Evolutionary conservation across 345 rosid genomes (phyloP).

Genomic region (Gossypium longicalyx): DNA sequence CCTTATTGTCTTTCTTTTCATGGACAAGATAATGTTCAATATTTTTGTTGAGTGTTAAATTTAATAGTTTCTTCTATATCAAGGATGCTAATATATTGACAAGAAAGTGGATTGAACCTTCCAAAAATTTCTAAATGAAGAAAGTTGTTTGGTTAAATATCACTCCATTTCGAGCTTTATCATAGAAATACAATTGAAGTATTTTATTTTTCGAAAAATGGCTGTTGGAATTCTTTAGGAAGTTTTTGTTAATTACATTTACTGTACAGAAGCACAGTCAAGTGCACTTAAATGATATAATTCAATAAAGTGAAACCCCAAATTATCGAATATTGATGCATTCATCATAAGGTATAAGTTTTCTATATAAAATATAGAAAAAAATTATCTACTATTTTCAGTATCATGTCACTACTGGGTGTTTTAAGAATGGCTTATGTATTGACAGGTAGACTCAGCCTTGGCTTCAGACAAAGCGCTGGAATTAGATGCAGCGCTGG

Average conservation of each 20-base stretch:
- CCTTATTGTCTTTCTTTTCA: neutral
- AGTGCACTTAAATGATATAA: neutral
- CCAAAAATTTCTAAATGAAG: neutral
- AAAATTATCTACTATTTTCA: neutral
- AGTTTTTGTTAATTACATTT: neutral
- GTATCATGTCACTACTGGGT: constrained; percentile 8
- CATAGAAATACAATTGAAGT: neutral
- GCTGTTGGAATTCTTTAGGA: neutral
- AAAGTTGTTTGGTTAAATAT: neutral
- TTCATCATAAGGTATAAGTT: neutral
- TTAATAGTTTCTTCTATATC: neutral
- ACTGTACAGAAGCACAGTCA: neutral
- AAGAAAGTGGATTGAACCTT: neutral
- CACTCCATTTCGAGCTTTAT: neutral
- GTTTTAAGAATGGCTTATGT: constrained; percentile 13
- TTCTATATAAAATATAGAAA: neutral
- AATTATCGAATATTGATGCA: neutral
- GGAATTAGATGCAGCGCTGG: constrained; percentile 71
- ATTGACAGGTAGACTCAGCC: constrained; percentile 55
- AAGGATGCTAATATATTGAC: neutral
- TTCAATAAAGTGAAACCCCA: neutral
- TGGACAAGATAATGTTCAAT: neutral
- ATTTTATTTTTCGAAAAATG: neutral
- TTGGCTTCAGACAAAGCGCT: constrained; percentile 73
- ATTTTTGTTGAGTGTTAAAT: neutral